Base-by-base conservation (phyloP, 192 early-diverging fungal species). In the Backusella luteola region DNA sequence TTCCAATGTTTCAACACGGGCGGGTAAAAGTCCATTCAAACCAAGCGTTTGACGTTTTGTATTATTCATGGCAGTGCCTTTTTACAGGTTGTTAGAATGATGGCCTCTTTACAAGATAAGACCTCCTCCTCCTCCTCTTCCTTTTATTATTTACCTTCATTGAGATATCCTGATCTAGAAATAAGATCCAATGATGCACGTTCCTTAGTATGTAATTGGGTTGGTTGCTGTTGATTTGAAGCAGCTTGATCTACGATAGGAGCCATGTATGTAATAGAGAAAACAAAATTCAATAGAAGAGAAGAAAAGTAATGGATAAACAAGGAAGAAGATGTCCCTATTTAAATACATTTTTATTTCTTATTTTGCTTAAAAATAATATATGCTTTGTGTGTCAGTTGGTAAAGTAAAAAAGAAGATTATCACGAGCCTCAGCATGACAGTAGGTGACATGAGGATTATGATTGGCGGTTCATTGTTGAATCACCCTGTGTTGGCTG, bases 21-120 rank as follows among this genome's bases (percentile, higher is more conserved):
- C 78, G 19, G 96, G 96, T 6, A 90, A 76, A 66, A 96, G 85
- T 53, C 95, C 95, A 42, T 87, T 82, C 72, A 96, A 82, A 46
- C 86, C 85, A 49, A 94, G 86, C 14, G 81, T 79, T n/a, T 81
- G 76, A 74, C 95, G 93, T 14, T 76, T 78, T 3, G 76, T 74
- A 6, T 53, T 7, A 14, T 87, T 67, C 73, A 89, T 85, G 0
- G 88, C 84, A 32, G 93, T 94, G 41, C 93, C 94, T 94, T 34
- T 36, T 71, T 26, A 26, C 9, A 23, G 6, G 21, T 59, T 7
- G 4, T 59, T 59, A 59, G 53, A 59, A 21, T 32, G 32, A 59
- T 63, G 9, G 15, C 21, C n/a, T 21, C 19, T 21, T n/a, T 63
- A 63, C 8, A 63, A 29, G 7, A 21, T 44, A 14, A 14, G 17